Evolutionary conservation across 192 early-diverging fungal species (phyloP).

Genomic region (Coemansia biformis): DNA sequence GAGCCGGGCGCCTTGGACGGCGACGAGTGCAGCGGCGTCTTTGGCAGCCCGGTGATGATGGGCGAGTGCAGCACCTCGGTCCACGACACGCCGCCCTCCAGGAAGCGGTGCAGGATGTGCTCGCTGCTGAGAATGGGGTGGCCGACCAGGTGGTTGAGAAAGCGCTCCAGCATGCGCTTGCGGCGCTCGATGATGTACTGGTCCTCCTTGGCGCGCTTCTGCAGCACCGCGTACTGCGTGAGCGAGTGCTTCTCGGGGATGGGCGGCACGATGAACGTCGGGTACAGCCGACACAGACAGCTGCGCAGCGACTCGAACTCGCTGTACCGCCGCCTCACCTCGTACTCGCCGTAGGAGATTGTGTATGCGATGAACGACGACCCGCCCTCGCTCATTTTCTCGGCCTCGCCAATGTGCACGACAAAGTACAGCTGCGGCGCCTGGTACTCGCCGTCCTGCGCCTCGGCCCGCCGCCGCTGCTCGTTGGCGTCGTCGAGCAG

Average conservation of each 20-base stretch:
- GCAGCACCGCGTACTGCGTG: conserved; percentile 59
- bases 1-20: conserved; percentile 43
- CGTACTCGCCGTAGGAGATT: conserved; percentile 41
- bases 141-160: conserved; percentile 83
- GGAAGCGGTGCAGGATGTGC: conserved; percentile 88
- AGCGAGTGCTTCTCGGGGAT: conserved; percentile 97
- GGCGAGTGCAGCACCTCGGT: conserved; percentile 68
- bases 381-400: conserved; percentile 43
- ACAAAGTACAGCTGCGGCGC: conserved; percentile 35
- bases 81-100: conserved; percentile 76
- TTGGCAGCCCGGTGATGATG: conserved; percentile 63
- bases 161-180: conserved; percentile 89
- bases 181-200: conserved; percentile 81
- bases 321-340: conserved; percentile 81
- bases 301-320: conserved; percentile 92
- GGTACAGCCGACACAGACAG: conserved; percentile 72
- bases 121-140: conserved; percentile 83
- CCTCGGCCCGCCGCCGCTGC: conserved; percentile 23
- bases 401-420: conserved; percentile 42
- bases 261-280: conserved; percentile 84
- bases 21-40: conserved; percentile 61
- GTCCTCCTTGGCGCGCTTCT: conserved; percentile 89
- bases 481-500: conserved; percentile 41
- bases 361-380: conserved; percentile 45
- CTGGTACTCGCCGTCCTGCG: conserved; percentile 25